Evolutionary conservation across 2,329 filamentous ascomycete genomes (phyloP), one percentile per base, ranked within the genome.

Genomic region (Ambrosiella cleistominuta): DNA sequence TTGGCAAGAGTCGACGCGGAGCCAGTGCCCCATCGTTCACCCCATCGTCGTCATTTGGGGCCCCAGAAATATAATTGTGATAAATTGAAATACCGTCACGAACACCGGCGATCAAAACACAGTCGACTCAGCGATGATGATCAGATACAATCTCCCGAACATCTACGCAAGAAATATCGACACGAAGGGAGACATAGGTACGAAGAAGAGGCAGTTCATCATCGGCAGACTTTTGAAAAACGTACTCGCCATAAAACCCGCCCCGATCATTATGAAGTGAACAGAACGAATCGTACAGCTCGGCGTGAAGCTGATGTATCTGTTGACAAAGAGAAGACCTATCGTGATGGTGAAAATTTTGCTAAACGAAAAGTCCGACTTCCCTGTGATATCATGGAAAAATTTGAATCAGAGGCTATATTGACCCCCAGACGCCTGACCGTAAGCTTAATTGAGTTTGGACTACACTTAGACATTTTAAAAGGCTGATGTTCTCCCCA

Each of bases 341-440:
- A 27, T 27, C 27, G 27, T 27, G 27, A 27, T 27, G 27, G 27
- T 27, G 4, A 27, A 27, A 27, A 27, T 27, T 27, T 3, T 65
- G 5, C 70, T 70, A 0, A 66, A 71, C 12, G 27, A 71, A 71
- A 8, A 53, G n/a, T 54, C 15, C 52, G 15, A 7, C 42, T 15
- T 19, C 52, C 40, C n/a, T 38, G 52, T n/a, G 73, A 76, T 45
- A 69, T 82, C 7, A 75, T 81, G 66, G 67, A 72, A 6, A 75
- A 75, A 17, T 85, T 84, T 61, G 69, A 69, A 11, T 81, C 81
- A 0, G 66, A 73, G 2, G 75, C 75, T 56, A 72, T 85, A 47
- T 66, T 73, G 9, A 71, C 72, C 15, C 62, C 62, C 7, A 54
- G 52, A 7, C 65, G 63, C 52, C 59, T 71, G 19, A 70, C 64